Conservation (phyloP, 78 protist genomes). For the Tieghemostelium lacteum region DNA sequence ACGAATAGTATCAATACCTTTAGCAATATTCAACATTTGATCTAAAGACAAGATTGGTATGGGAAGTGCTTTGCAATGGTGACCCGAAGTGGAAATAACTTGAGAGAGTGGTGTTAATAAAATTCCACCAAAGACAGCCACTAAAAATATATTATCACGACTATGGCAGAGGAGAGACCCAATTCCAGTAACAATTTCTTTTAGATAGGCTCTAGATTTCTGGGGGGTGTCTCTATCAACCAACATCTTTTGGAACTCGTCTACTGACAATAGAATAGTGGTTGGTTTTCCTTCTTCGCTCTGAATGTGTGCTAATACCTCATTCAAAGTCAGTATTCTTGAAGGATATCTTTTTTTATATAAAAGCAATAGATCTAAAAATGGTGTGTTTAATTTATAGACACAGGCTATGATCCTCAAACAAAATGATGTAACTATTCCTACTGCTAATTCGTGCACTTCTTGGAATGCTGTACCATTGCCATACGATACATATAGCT, state of each 20-base stretch:
- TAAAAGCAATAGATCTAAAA: not conserved
- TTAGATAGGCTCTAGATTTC: not conserved
- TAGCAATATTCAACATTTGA: not conserved
- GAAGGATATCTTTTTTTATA: not conserved
- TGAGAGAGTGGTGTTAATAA: not conserved
- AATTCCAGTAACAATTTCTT: not conserved
- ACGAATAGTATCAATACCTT: too few relatives aligned
- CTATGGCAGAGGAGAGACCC: not conserved
- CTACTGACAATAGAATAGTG: not conserved
- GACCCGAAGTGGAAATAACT: not conserved
- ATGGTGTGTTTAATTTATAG: not conserved
- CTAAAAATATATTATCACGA: not conserved
- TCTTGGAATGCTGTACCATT: not conserved
- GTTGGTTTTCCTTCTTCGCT: not conserved
- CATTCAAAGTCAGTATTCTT: not conserved
- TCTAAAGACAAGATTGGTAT: not conserved
- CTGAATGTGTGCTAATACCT: not conserved
- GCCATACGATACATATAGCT: not conserved
- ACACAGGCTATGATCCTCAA: not conserved
- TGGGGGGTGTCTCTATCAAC: not conserved
- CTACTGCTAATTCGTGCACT: not conserved
- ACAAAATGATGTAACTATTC: not conserved
- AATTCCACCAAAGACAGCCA: not conserved
- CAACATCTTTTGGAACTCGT: slow-evolving; percentile 3
- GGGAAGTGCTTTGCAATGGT: not conserved